Base-by-base conservation (phyloP, 805 yeast species). In the Priceomyces castillae region DNA sequence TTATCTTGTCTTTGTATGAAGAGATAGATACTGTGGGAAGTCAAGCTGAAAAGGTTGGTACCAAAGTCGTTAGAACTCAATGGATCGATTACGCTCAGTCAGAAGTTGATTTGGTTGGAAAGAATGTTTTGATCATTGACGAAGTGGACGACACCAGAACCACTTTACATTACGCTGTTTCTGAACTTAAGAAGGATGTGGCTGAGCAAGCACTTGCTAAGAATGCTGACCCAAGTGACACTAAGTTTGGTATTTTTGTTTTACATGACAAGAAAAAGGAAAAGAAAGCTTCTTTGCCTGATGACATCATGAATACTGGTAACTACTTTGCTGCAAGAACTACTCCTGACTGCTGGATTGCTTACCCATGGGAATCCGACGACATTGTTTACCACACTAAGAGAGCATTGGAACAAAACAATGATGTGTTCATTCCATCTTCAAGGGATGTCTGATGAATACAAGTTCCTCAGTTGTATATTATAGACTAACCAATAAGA, bases 141-240 rank as follows among this genome's bases (percentile, higher is more conserved):
- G 95, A 86, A 62, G 95, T 86, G 36, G 95, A 86, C 63, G 95
- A 86, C 61, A 86, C 95, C 19, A 77, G 95, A 72, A 85, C 90
- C 35, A 86, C 95, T 25, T 72, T 86, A 46, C 90, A 85, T 58
- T 86, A 86, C 57, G 94, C 94, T 3, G 73, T 86, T 30, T 73
- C 79, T 41, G 95, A 86, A 60, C 70, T 86, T 59, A 77, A 83
- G 58, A 81, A 82, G 56, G 95, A 86, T 64, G 82, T 85, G 34
- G 78, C 54, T 9, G 74, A 69, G 34, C 89, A 84, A 65, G 80
- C 84, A 34, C 57, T 67, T 42, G 80, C 73, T 16, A 65, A 78
- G 49, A 72, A 71, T 35, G 76, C 75, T 31, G 73, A 76, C 44
- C 62, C 71, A 38, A 67, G 65, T 33, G 57, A 57, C 44, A 83